phyloP scores from a whole-genome alignment of 768 basidiomycete genomes.

The Macrolepiota fuliginosa region DNA sequence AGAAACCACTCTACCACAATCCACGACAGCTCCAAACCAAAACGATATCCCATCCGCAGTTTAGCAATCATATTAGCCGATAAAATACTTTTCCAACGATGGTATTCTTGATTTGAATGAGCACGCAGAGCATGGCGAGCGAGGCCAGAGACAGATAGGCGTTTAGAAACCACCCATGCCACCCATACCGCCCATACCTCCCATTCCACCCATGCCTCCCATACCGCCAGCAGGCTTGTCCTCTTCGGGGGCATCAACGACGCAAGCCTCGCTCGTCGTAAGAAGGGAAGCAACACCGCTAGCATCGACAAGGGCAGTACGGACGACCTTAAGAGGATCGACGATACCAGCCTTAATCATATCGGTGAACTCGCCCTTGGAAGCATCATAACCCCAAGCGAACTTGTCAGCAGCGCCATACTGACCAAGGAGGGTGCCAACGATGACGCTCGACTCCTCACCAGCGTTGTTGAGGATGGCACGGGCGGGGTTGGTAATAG shows the following conservation, averaged over 20 bases:
- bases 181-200: slow-evolving; percentile 24
- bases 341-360: slow-evolving; percentile 95
- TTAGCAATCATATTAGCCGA: not conserved
- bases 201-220: slow-evolving; percentile 40
- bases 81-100: slow-evolving; percentile 2
- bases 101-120: not conserved
- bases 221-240: slow-evolving; percentile 49
- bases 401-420: slow-evolving; percentile 78
- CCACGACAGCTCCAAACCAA: not conserved
- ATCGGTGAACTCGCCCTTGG: slow-evolving; percentile 89
- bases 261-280: slow-evolving; percentile 89
- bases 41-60: not conserved
- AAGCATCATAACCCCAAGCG: slow-evolving; percentile 86
- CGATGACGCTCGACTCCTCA: slow-evolving; percentile 90
- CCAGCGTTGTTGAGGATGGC: slow-evolving; percentile 94
- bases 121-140: not conserved
- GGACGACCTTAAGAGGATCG: slow-evolving; percentile 94
- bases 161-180: slow-evolving; percentile 22
- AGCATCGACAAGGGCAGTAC: slow-evolving; percentile 91
- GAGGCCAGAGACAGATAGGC: not conserved
- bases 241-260: slow-evolving; percentile 90
- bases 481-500: slow-evolving; percentile 78
- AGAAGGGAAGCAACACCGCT: slow-evolving; percentile 90
- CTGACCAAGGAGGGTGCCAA: slow-evolving; percentile 75
- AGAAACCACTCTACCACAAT: not conserved